phyloP scores from a whole-genome alignment of 2,329 filamentous ascomycete genomes.

The Penicillium sp. region DNA sequence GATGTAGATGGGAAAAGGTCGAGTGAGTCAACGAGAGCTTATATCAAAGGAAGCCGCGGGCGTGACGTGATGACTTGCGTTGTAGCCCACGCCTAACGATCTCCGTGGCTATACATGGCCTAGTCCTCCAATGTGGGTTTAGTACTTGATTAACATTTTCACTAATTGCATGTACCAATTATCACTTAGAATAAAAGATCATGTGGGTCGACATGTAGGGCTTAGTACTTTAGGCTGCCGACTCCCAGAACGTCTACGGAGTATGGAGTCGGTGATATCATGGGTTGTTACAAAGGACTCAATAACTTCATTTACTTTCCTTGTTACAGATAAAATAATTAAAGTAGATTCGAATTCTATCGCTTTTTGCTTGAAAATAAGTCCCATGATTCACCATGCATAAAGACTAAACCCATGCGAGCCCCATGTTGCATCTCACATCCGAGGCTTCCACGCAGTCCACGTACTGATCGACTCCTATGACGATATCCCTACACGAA shows the following conservation, averaged over 20 bases:
- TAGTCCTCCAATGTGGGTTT: neutral
- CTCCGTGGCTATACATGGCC: neutral
- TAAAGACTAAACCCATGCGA: slow-evolving; percentile 2
- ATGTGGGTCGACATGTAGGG: neutral
- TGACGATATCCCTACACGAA: slow-evolving; percentile 10
- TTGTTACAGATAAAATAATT: neutral
- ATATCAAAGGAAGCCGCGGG: slow-evolving; percentile 5
- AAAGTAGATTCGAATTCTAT: neutral
- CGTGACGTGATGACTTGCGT: slow-evolving; percentile 25
- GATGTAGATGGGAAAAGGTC: neutral
- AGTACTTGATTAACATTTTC: neutral
- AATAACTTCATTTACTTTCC: neutral
- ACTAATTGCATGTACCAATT: neutral
- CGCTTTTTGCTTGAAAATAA: neutral
- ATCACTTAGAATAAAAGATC: neutral
- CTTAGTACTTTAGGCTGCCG: neutral
- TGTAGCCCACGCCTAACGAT: neutral
- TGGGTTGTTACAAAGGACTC: neutral
- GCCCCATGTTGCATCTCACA: slow-evolving; percentile 12
- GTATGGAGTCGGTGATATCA: slow-evolving; percentile 14
- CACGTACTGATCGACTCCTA: slow-evolving; percentile 3
- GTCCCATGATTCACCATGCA: slow-evolving; percentile 1
- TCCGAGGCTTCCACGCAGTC: slow-evolving; percentile 13
- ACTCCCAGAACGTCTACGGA: neutral
- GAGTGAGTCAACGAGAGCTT: neutral